Evolutionary conservation across 306 rosid species (phyloP).

Genomic region (cucumber (Cucumis sativus)): Cucumber_9930_V3 NC_026658.2:24633501-24634000

Average conservation of each 20-base stretch:
- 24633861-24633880: slow-evolving; percentile 37
- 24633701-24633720: slow-evolving; percentile 33
- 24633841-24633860: slow-evolving; percentile 36
- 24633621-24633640: slow-evolving; percentile 28
- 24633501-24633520: background rate
- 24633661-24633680: slow-evolving; percentile 45
- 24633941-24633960: slow-evolving; percentile 35
- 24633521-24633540: background rate
- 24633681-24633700: slow-evolving; percentile 38
- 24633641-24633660: slow-evolving; percentile 38
- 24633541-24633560: slow-evolving; percentile 27
- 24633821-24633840: slow-evolving; percentile 42
- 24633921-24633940: slow-evolving; percentile 33
- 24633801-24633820: slow-evolving; percentile 48
- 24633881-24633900: slow-evolving; percentile 46
- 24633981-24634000: slow-evolving; percentile 16
- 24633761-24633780: slow-evolving; percentile 39
- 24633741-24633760: slow-evolving; percentile 49
- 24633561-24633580: slow-evolving; percentile 31
- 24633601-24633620: slow-evolving; percentile 26
- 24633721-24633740: slow-evolving; percentile 32
- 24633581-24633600: slow-evolving; percentile 31
- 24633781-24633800: slow-evolving; percentile 41
- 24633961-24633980: slow-evolving; percentile 31
- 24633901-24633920: slow-evolving; percentile 51